These are phyloP conservation scores for Tetraselmis chui DNA, from an alignment of 139 green algal genomes.

Conservation along the genomic window DNA sequence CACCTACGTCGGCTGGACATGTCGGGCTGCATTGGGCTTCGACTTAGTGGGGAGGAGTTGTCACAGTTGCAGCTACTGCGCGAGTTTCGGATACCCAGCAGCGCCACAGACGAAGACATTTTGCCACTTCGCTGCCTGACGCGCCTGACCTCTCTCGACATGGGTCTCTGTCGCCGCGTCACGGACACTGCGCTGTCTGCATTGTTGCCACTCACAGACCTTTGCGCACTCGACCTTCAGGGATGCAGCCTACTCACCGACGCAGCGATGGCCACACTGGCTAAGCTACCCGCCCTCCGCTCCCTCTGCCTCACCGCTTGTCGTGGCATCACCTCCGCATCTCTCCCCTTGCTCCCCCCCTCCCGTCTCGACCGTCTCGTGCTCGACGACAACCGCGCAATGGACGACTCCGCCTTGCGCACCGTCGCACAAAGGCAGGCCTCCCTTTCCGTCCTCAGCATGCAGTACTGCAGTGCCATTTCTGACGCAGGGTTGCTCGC, in stretches of 20 bases:
- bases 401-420: not conserved
- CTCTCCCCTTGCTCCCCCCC: not conserved
- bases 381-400: not conserved
- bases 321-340: not conserved
- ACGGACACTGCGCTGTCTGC: not conserved
- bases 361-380: not conserved
- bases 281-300: not conserved
- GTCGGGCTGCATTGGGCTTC: not conserved
- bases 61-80: not conserved
- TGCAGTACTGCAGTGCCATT: not conserved
- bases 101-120: not conserved
- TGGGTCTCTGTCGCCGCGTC: not conserved
- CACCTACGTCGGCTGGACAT: not conserved
- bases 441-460: not conserved
- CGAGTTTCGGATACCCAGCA: not conserved
- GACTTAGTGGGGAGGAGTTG: not conserved
- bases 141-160: not conserved
- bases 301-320: not conserved
- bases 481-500: not conserved
- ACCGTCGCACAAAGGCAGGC: not conserved
- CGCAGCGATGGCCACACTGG: not conserved
- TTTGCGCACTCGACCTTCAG: not conserved
- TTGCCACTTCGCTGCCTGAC: not conserved
- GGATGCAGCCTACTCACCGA: not conserved
- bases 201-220: not conserved